These are phyloP conservation scores for Trapa incisa DNA, from an alignment of 345 rosid species.

Conservation along the genomic window DNA sequence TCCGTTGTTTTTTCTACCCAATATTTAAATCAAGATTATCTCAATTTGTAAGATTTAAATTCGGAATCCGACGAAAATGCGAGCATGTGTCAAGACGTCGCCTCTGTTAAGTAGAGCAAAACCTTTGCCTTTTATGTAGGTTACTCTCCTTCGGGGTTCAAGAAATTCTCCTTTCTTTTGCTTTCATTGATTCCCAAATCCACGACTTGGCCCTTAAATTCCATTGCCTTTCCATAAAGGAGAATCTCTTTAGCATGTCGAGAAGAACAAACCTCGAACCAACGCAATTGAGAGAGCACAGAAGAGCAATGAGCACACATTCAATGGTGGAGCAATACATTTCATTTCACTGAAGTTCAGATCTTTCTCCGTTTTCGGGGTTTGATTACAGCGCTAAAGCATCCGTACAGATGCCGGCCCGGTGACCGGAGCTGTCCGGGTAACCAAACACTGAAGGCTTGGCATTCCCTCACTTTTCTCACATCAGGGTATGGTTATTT, in stretches of 20 bases:
- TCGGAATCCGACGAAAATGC: too few species aligned
- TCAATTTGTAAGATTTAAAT: too few species aligned
- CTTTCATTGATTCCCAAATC: neutral
- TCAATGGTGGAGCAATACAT: neutral
- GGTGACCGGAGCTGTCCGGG: too few species aligned
- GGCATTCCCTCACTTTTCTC: neutral
- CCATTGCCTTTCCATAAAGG: neutral
- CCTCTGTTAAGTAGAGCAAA: too few species aligned
- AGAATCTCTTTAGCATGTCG: neutral
- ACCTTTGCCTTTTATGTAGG: too few species aligned
- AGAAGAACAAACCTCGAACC: too few species aligned
- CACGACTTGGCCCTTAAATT: neutral
- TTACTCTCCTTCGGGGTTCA: conserved; percentile 1
- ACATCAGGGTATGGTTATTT: neutral
- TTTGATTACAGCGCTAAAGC: neutral
- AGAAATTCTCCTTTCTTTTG: neutral
- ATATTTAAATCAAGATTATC: too few species aligned
- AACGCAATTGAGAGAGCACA: neutral
- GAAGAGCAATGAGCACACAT: neutral
- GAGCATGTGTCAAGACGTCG: too few species aligned
- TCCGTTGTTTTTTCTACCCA: neutral
- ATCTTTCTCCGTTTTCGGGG: neutral
- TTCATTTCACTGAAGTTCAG: neutral
- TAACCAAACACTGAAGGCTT: neutral
- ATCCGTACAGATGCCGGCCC: neutral